Percentiles rank a stretch among this genome's conserved stretches.
Evolutionary conservation across 2,329 filamentous ascomycete genomes (phyloP).

Genomic region (Aspergillus jensenii): DNA sequence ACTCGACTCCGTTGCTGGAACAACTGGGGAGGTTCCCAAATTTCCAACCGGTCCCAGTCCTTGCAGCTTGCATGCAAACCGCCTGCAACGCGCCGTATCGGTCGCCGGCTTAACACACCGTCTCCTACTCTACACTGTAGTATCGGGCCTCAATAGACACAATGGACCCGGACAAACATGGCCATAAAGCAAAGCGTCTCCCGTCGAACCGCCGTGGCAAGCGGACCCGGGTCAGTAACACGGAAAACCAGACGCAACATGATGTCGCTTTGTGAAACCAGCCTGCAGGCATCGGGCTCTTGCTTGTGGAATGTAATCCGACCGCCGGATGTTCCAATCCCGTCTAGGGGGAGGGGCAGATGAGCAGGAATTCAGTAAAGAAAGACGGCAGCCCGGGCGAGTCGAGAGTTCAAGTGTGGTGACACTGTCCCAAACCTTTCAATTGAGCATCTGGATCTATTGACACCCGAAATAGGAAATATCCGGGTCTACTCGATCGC

Average conservation of each 20-base stretch:
- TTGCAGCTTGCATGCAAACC: not conserved
- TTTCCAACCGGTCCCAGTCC: not conserved
- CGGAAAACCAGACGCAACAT: not conserved
- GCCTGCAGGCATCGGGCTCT: not conserved
- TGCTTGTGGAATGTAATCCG: not conserved
- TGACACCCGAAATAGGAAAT: not conserved
- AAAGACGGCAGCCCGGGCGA: not conserved
- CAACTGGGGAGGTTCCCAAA: not conserved
- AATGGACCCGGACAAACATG: not conserved
- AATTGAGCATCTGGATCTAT: conserved; percentile 2
- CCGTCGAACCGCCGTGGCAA: not conserved
- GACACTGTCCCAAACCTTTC: not conserved
- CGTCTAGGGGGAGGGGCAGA: not conserved
- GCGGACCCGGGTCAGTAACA: not conserved
- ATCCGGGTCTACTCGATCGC: conserved; percentile 11
- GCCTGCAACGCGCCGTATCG: not conserved
- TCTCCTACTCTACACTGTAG: not conserved
- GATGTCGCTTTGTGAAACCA: not conserved
- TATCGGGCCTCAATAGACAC: not conserved
- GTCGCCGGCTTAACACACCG: not conserved
- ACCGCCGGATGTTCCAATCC: not conserved
- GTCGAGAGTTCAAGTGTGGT: not conserved
- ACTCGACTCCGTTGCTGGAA: not conserved
- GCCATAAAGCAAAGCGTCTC: not conserved
- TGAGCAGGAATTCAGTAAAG: not conserved